Conservation (phyloP, 2,329 filamentous ascomycete species). For the Salinomyces thailandicus region DNA sequence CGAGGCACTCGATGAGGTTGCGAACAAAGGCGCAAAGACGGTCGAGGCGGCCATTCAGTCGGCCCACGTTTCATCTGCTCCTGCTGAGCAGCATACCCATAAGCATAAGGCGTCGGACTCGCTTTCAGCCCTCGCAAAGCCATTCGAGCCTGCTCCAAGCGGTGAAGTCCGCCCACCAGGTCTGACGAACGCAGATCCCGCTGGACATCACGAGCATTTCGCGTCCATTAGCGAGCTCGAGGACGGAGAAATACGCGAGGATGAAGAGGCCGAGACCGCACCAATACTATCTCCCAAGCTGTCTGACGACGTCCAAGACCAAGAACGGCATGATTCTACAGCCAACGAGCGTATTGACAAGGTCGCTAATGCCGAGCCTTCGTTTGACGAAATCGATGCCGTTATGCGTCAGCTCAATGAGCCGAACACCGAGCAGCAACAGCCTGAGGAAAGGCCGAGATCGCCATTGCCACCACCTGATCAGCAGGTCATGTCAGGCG, state of each 20-base stretch:
- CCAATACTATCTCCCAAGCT: conserved; percentile 7
- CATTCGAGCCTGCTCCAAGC: conserved; percentile 55
- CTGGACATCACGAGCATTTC: conserved; percentile 9
- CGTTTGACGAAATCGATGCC: conserved; percentile 80
- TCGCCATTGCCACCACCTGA: conserved; percentile 16
- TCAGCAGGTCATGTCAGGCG: conserved; percentile 20
- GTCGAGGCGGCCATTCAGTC: not conserved
- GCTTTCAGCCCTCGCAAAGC: conserved; percentile 59
- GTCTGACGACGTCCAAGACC: not conserved
- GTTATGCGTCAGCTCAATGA: conserved; percentile 80
- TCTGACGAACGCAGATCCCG: too few species aligned
- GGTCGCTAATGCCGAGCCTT: conserved; percentile 27
- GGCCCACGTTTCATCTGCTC: not conserved
- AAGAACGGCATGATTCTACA: not conserved
- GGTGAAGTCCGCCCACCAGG: too few species aligned
- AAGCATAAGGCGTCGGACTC: conserved; percentile 30
- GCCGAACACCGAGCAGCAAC: conserved; percentile 36
- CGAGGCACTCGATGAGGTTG: not conserved
- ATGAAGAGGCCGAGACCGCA: conserved; percentile 11
- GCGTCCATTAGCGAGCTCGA: conserved; percentile 24
- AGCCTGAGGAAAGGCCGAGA: conserved; percentile 15
- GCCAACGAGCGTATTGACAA: conserved; percentile 11
- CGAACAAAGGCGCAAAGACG: not conserved
- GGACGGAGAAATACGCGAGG: conserved; percentile 23
- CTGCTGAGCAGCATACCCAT: not conserved